Evolutionary conservation across 805 yeast species (phyloP), one percentile per base, ranked within the genome.

Genomic region (Dipodascus geniculatus): DNA sequence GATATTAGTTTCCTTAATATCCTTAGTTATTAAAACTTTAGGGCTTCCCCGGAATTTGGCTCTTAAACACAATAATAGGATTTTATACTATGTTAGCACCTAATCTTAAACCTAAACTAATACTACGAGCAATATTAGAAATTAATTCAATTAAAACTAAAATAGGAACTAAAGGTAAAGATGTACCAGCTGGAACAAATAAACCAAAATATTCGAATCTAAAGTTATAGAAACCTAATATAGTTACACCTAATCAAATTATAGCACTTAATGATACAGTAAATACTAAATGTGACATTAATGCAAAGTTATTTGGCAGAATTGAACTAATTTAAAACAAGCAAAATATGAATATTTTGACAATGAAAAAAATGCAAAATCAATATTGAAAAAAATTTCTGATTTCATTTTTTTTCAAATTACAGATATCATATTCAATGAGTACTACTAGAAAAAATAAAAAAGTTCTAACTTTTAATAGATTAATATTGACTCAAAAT

Each of bases 111-210:
- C 61, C 64, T 61, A 63, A 56, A 57, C 62, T 51, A 48, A 62
- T 53, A 55, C 61, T 58, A 55, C 64, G 57, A 55, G 62, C 62
- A 52, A 49, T 48, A 54, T 62, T 58, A 42, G 60, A 55, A 58
- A 61, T 55, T 58, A 61, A 59, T 57, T 61, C 64, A 51, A 61
- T 61, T 51, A 61, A 54, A 35, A 61, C 63, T 61, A 61, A 61
- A 53, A 60, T 56, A 22, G 63, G 63, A 33, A 58, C 61, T 59
- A 62, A 55, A 17, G 54, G 56, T 53, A 60, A 55, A 44, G 62
- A 61, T 48, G 61, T 56, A 19, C 65, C 65, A 28, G 52, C 54
- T 20, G 65, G 65, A 22, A 62, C 63, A 56, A 63, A 63, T 61
- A 61, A 60, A 6, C 61, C 53, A 48, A 62, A 62, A 61, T 58